Evolutionary conservation across 2,329 filamentous ascomycete genomes (phyloP).

Genomic region (Fusarium pseudocircinatum): DNA sequence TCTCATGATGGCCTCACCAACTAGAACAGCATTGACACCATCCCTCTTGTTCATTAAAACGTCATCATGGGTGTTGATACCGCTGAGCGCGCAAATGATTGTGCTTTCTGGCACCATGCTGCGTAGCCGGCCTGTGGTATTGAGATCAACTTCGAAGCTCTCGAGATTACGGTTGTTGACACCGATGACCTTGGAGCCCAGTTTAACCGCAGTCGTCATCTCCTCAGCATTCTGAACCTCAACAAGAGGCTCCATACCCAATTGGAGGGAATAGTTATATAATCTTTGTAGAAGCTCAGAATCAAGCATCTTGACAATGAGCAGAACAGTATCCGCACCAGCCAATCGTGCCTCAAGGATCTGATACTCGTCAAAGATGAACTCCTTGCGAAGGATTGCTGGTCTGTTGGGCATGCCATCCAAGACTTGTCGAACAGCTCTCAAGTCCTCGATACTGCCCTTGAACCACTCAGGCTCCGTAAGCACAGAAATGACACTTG

Average conservation of each 20-base stretch:
- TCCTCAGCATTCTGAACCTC: slow-evolving; percentile 96
- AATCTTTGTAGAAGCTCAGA: slow-evolving; percentile 75
- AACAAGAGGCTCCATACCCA: slow-evolving; percentile 97
- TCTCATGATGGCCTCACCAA: slow-evolving; percentile 96
- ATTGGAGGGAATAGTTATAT: slow-evolving; percentile 86
- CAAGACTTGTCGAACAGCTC: slow-evolving; percentile 87
- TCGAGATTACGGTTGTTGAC: slow-evolving; percentile 98
- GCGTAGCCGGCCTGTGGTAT: slow-evolving; percentile 88
- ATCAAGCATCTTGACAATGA: slow-evolving; percentile 99
- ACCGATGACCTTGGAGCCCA: slow-evolving; percentile 91
- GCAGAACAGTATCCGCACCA: slow-evolving; percentile 90
- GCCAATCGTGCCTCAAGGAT: slow-evolving; percentile 93
- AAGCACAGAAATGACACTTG: slow-evolving; percentile 97
- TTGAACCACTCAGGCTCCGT: slow-evolving; percentile 99
- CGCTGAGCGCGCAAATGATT: slow-evolving; percentile 92
- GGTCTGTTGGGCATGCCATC: slow-evolving; percentile 91
- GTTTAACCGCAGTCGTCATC: slow-evolving; percentile 85
- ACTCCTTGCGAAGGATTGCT: slow-evolving; percentile 93
- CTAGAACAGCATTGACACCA: slow-evolving; percentile 90
- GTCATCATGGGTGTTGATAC: slow-evolving; percentile 89
- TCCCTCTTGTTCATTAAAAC: slow-evolving; percentile 88
- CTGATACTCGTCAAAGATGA: slow-evolving; percentile 98
- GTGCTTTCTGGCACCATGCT: slow-evolving; percentile 86
- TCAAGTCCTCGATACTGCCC: slow-evolving; percentile 92
- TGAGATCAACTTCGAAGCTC: slow-evolving; percentile 95